Base-by-base conservation (phyloP, 805 yeast species). In the Ogataea salicorniae region DNA sequence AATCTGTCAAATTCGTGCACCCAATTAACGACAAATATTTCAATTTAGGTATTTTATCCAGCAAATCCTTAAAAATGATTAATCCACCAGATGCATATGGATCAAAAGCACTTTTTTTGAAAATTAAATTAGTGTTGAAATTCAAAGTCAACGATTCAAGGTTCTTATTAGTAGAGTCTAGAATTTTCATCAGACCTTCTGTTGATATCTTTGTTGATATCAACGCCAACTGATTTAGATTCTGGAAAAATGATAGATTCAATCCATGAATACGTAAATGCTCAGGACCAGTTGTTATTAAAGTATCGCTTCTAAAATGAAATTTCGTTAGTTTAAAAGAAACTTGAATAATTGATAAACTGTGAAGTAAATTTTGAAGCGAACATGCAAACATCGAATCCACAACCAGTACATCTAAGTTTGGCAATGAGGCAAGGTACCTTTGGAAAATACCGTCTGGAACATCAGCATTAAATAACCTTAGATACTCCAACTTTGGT, bases 1-100 rank as follows among this genome's bases (percentile, higher is more conserved):
- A 49, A 35, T 61, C 62, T 26, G 43, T 52, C 8, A 61, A 43
- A 36, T 58, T 56, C 11, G 57, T 47, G 42, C 59, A 52, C 4
- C 46, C 50, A 1, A 51, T 43, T 8, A 61, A 35, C 7, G 53
- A 41, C 7, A 61, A 34, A 4, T 46, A 37, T 22, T 52, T 49
- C 20, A 60, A 37, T 1, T 46, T 39, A 2, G 60, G 57, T n/a
- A 55, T 45, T 4, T 41, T 15, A 2, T 29, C 34, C 5, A 57
- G 39, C 9, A 60, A 36, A 29, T 51, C 46, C 2, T 42, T 14
- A 20, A 49, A 48, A 16, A 43, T 41, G 23, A 58, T 51, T 6
- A 52, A 46, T 0, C 50, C 47, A 7, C 51, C 47, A 11, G 41
- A 23, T 15, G 36, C 34, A 23, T 39, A 36, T 2, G 45, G 9